These are phyloP conservation scores for Fusarium acutatum DNA, from an alignment of 2,329 filamentous ascomycete genomes.

Conservation along the genomic window DNA sequence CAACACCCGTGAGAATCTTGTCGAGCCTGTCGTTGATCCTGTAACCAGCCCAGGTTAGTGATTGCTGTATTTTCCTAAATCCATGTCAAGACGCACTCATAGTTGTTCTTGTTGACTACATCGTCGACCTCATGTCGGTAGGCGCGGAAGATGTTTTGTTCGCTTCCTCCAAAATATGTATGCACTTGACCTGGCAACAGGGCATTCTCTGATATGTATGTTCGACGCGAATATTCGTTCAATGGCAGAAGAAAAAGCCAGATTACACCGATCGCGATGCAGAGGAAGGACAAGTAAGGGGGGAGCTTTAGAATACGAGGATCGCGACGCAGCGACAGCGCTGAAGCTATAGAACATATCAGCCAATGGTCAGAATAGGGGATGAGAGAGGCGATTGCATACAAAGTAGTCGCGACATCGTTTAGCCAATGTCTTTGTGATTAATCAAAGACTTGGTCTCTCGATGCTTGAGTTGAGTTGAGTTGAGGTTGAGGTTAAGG, in stretches of 20 bases:
- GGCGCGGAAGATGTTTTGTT: constrained; percentile 92
- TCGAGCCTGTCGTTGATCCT: constrained; percentile 77
- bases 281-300: constrained; percentile 86
- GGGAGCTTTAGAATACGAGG: constrained; percentile 84
- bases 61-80: neutral
- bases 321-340: constrained; percentile 78
- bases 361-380: neutral
- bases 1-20: constrained; percentile 77
- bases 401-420: constrained; percentile 66
- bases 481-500: neutral
- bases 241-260: constrained; percentile 93
- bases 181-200: constrained; percentile 95
- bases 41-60: neutral
- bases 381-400: constrained; percentile 37
- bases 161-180: constrained; percentile 95
- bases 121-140: constrained; percentile 84
- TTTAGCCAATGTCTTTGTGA: constrained; percentile 18
- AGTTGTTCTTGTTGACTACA: constrained; percentile 62
- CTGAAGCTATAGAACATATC: constrained; percentile 56
- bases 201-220: constrained; percentile 98
- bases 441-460: constrained; percentile 1
- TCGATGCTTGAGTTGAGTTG: constrained; percentile 14
- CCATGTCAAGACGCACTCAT: constrained; percentile 53
- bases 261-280: constrained; percentile 82
- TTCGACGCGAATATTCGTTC: constrained; percentile 87